A percentile compares a stretch with the other conserved stretches of the same genome.
These are phyloP conservation scores for Echites panduratus DNA, from an alignment of 257 asterid genomes.

Conservation along the genomic window DNA sequence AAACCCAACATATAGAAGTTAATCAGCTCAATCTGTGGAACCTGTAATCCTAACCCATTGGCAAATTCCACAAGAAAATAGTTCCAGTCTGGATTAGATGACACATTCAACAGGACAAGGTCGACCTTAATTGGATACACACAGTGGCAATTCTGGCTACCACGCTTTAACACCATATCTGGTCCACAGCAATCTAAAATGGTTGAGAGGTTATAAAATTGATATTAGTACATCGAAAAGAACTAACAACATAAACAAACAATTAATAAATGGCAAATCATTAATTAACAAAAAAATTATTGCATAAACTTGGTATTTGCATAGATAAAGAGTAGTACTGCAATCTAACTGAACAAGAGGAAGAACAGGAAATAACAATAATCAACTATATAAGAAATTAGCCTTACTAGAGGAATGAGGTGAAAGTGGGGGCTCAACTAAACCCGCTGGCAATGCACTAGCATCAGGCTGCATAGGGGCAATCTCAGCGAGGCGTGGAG, in stretches of 20 bases:
- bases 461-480: slow-evolving; percentile 59
- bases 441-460: slow-evolving; percentile 53
- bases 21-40: slow-evolving; percentile 85
- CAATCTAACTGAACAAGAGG: background rate
- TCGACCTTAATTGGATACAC: slow-evolving; percentile 85
- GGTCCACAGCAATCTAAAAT: slow-evolving; percentile 82
- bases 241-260: background rate
- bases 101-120: slow-evolving; percentile 75
- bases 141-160: slow-evolving; percentile 70
- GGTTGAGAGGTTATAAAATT: slow-evolving; percentile 11
- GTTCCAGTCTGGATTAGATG: slow-evolving; percentile 78
- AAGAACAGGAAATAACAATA: background rate
- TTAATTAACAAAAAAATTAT: background rate
- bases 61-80: slow-evolving; percentile 73
- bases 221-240: slow-evolving; percentile 10
- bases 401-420: slow-evolving; percentile 67
- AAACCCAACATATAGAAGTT: slow-evolving; percentile 71
- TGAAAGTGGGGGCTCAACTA: slow-evolving; percentile 86
- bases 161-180: slow-evolving; percentile 76
- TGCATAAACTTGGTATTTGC: background rate
- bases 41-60: slow-evolving; percentile 52
- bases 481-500: slow-evolving; percentile 36
- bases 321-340: background rate
- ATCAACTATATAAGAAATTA: background rate
- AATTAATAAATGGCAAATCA: background rate